These are phyloP conservation scores for Dioscorea dumetorum DNA, from an alignment of 106 monocot genomes.

Conservation along the genomic window DNA sequence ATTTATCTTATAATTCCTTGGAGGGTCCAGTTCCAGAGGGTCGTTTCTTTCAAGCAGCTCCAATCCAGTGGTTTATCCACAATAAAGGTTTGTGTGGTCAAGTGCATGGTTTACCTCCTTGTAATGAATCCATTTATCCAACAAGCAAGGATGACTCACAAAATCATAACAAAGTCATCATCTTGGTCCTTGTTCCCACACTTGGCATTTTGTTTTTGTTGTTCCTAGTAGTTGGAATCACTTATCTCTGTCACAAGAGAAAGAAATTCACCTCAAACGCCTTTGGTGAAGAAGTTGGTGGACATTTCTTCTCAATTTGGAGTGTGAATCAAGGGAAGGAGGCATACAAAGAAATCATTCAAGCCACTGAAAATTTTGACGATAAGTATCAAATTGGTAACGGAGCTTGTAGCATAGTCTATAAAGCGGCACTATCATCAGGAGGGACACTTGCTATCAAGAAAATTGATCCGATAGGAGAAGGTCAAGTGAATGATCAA, in stretches of 20 bases:
- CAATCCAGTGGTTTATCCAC: slow-evolving; percentile 6
- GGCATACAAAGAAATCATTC: slow-evolving; percentile 10
- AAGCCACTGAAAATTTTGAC: slow-evolving; percentile 7
- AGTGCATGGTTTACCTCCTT: slow-evolving; percentile 10
- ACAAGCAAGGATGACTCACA: background rate
- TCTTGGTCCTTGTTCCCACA: background rate
- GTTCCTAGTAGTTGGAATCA: background rate
- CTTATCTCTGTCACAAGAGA: background rate
- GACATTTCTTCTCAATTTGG: slow-evolving; percentile 10
- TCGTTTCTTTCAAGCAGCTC: slow-evolving; percentile 14
- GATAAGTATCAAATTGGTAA: no score
- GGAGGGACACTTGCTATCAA: slow-evolving; percentile 17
- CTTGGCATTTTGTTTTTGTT: background rate
- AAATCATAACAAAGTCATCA: background rate
- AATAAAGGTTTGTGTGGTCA: slow-evolving; percentile 28
- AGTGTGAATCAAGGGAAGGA: slow-evolving; percentile 6
- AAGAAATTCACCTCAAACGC: background rate
- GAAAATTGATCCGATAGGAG: slow-evolving; percentile 6
- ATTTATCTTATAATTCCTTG: slow-evolving; percentile 22
- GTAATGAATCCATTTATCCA: background rate
- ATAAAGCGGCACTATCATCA: slow-evolving; percentile 12
- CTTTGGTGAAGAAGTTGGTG: background rate
- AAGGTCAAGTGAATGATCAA: slow-evolving; percentile 8
- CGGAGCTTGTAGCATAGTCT: slow-evolving; percentile 13
- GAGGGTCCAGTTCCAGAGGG: slow-evolving; percentile 10